These are phyloP conservation scores for Xylaria bambusicola DNA, from an alignment of 495 filamentous ascomycete genomes.

Conservation along the genomic window DNA sequence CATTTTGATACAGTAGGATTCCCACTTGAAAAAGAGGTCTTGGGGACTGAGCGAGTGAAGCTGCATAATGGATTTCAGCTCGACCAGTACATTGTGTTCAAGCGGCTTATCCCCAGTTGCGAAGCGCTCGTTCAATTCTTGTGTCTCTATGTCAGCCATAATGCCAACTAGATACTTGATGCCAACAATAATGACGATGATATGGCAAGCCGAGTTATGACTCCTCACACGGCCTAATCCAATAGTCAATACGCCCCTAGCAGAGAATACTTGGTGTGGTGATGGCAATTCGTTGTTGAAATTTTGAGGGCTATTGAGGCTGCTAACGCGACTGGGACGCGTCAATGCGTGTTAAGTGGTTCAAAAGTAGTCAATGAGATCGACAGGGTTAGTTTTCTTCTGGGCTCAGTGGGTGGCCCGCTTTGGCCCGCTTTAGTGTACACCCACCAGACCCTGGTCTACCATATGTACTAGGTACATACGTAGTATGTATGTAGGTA, in stretches of 20 bases:
- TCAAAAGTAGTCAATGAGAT: constrained; percentile 12
- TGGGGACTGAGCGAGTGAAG: constrained; percentile 74
- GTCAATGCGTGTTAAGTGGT: constrained; percentile 34
- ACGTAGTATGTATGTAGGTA: no score
- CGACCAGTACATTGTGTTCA: constrained; percentile 69
- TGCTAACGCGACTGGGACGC: constrained; percentile 18
- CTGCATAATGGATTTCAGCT: constrained; percentile 81
- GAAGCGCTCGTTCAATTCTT: constrained; percentile 73
- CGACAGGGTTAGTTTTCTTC: neutral
- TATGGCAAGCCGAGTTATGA: neutral
- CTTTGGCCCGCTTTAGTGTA: no score
- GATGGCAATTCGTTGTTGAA: neutral
- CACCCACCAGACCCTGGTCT: no score
- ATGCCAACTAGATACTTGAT: no score
- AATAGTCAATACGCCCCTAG: neutral
- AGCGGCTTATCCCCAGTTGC: constrained; percentile 52
- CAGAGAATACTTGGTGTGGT: neutral
- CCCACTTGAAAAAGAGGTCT: constrained; percentile 97
- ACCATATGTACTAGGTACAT: neutral
- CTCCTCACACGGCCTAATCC: no score
- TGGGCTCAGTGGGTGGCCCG: no score
- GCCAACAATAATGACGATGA: neutral
- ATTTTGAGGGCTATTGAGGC: neutral
- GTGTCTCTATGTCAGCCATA: constrained; percentile 54
- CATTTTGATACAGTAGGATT: constrained; percentile 95